Conservation (phyloP, 257 asterid genomes). For the Misopates orontium region DNA sequence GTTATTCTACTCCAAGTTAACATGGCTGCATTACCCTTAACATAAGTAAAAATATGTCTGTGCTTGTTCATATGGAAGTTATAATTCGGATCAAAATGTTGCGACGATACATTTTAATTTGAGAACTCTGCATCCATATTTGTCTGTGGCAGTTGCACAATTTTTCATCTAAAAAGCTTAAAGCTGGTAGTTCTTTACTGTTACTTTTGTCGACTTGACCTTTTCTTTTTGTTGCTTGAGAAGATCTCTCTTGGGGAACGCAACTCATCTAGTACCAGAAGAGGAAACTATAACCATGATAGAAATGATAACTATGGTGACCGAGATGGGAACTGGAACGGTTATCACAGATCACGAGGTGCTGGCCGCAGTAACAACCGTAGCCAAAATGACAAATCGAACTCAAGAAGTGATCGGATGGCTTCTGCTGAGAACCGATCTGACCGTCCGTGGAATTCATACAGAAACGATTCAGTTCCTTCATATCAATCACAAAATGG, state of each 20-base stretch:
- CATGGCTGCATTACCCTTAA: not conserved
- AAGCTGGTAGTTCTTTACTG: not conserved
- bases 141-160: not conserved
- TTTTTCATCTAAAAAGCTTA: not conserved
- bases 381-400: slow-evolving; percentile 62
- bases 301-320: slow-evolving; percentile 64
- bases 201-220: slow-evolving; percentile 8
- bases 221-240: slow-evolving; percentile 40
- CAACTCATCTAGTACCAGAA: slow-evolving; percentile 64
- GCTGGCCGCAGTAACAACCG: slow-evolving; percentile 61
- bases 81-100: too few relatives aligned
- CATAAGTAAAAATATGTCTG: not conserved
- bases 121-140: slow-evolving; percentile 6
- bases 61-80: not conserved
- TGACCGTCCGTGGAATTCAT: slow-evolving; percentile 66
- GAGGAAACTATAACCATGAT: slow-evolving; percentile 75
- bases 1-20: not conserved
- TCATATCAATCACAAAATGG: slow-evolving; percentile 73
- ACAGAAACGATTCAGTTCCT: slow-evolving; percentile 45
- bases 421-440: slow-evolving; percentile 56
- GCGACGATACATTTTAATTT: too few relatives aligned
- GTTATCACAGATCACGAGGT: slow-evolving; percentile 63
- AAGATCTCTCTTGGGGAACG: slow-evolving; percentile 73
- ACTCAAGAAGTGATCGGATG: slow-evolving; percentile 60
- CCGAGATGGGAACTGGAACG: slow-evolving; percentile 80